Evolutionary conservation across 108 stramenopile genomes (phyloP), one percentile per base, ranked within the genome.

Genomic region (Parmales sp.): DNA sequence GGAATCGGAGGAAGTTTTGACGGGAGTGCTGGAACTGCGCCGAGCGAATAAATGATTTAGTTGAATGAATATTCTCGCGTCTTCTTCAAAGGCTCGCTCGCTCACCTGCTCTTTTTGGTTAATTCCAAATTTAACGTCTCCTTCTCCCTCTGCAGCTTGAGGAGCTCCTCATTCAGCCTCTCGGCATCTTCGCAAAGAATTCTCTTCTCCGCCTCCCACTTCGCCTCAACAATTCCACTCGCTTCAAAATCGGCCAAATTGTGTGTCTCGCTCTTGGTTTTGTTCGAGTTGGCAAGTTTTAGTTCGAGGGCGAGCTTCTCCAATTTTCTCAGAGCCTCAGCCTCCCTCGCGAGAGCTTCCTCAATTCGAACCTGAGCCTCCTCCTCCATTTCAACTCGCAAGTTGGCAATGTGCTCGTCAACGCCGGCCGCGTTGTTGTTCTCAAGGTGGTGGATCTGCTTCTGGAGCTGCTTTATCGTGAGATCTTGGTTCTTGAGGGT

Each of bases 401-500:
- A 23, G 22, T 23, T 48, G 46, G 3, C 23, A 13, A 48, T 23
- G 46, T 69, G 22, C 51, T 69, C n/a, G 38, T 54, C 26, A 18
- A 19, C 23, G 4, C 20, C 54, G 7, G 4, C 37, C n/a, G n/a
- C n/a, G n/a, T 73, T 81, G 39, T 76, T 74, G 43, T 72, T 46
- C 41, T 88, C 81, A 25, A 91, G 69, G 45, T 90, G 85, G 7
- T 67, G 78, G 72, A 94, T 90, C 48, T 83, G 75, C 39, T 73
- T 79, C 65, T 94, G 87, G 43, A 94, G 74, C 76, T 85, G 89
- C 2, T 87, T 80, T 60, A 94, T 91, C 29, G 90, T 91, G 76
- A 95, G 87, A 51, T 92, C 90, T 69, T 95, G 93, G 71, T 95
- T 91, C 76, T 95, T 90, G 28, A 95, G 71, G 38, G 71, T 72